Percentiles rank a stretch among this genome's conserved stretches.
Evolutionary conservation across 148 eudicot species (phyloP).

Genomic region (Amaranthus hypochondriacus): DNA sequence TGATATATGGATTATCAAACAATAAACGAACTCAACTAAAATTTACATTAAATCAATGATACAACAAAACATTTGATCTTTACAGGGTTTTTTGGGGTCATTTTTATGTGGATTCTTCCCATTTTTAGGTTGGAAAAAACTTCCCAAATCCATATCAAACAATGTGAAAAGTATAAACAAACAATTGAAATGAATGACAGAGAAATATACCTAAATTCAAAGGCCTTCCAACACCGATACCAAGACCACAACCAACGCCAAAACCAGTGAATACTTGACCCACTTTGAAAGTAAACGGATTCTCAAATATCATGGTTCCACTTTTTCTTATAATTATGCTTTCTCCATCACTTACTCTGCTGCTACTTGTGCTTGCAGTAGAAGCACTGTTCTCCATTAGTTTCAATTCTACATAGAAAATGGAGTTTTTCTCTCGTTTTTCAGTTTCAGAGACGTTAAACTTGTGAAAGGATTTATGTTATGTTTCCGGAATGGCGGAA

Average conservation of each 20-base stretch:
- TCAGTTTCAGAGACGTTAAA: too few relatives aligned
- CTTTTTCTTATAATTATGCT: conserved; percentile 21
- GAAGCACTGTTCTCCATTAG: conserved; percentile 13
- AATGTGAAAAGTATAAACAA: not conserved
- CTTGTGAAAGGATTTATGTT: too few relatives aligned
- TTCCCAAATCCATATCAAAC: conserved; percentile 36
- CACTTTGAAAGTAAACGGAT: conserved; percentile 74
- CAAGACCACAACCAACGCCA: conserved; percentile 91
- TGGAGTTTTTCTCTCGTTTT: too few relatives aligned
- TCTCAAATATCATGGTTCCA: conserved; percentile 40
- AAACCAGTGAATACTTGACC: conserved; percentile 80
- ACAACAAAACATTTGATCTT: not conserved
- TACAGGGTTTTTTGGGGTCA: conserved; percentile 24
- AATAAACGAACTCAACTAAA: not conserved
- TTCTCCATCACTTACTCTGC: conserved; percentile 10
- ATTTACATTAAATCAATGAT: not conserved
- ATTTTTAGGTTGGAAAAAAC: conserved; percentile 32
- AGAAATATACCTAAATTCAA: conserved; percentile 60
- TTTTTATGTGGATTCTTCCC: conserved; percentile 15
- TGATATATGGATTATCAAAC: not conserved
- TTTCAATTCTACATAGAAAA: too few relatives aligned
- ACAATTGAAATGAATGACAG: not conserved
- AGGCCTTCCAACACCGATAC: conserved; percentile 90
- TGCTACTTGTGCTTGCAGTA: conserved; percentile 15
- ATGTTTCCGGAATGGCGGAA: too few relatives aligned